Percentiles rank a stretch among this genome's conserved stretches.
Evolutionary conservation across 768 basidiomycete genomes (phyloP).

Genomic region (Mycena metata): DNA sequence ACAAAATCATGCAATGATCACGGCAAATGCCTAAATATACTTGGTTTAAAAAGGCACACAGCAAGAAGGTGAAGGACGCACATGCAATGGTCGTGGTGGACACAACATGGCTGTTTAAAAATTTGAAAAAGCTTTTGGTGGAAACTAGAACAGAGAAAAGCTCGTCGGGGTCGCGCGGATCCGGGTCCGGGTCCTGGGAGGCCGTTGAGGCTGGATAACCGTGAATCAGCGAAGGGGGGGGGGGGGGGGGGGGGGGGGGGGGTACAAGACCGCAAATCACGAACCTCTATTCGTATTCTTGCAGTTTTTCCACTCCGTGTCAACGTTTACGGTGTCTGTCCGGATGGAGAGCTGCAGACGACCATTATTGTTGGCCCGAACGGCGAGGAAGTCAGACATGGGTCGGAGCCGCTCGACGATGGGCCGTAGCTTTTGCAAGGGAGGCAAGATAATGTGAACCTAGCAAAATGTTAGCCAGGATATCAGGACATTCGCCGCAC

Average conservation of each 20-base stretch:
- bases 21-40: conserved; percentile 77
- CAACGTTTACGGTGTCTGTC: conserved; percentile 81
- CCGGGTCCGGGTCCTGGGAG: conserved; percentile 49
- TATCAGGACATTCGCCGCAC: conserved; percentile 38
- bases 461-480: conserved; percentile 45
- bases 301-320: conserved; percentile 85
- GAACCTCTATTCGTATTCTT: conserved; percentile 71
- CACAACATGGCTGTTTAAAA: conserved; percentile 83
- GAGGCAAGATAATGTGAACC: conserved; percentile 85
- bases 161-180: conserved; percentile 65
- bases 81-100: conserved; percentile 90
- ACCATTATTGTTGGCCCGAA: conserved; percentile 78
- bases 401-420: conserved; percentile 81
- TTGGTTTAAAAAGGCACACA: not conserved
- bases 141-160: conserved; percentile 78
- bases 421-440: conserved; percentile 80
- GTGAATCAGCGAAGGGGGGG: not conserved
- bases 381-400: conserved; percentile 76
- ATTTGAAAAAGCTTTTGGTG: conserved; percentile 82
- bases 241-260: no score
- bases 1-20: conserved; percentile 87
- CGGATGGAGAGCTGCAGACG: conserved; percentile 65
- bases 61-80: conserved; percentile 52
- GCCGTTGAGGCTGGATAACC: conserved; percentile 46
- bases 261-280: conserved; percentile 21